Percentiles rank a stretch among this genome's conserved stretches.
phyloP scores from a whole-genome alignment of 805 yeast species.

The Nakazawaea holstii region DNA sequence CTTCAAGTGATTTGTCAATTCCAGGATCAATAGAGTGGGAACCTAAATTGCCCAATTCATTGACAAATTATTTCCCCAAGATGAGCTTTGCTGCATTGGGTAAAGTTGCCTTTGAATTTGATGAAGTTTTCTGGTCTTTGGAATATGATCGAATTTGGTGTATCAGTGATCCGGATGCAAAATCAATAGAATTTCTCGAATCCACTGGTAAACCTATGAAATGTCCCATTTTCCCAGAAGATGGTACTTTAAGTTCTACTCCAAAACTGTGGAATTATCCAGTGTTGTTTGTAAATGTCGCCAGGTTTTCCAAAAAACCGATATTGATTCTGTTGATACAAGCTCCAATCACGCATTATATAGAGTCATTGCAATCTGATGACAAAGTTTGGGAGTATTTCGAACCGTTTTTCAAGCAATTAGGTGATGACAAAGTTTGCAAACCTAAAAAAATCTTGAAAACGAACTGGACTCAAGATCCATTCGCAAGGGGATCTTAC shows the following conservation, averaged over 20 bases:
- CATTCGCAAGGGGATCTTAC: conserved; percentile 67
- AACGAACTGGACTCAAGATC: conserved; percentile 70
- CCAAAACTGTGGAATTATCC: conserved; percentile 49
- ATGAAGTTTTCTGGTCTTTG: conserved; percentile 46
- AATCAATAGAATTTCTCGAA: conserved; percentile 8
- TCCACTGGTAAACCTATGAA: background rate
- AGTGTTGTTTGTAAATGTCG: conserved; percentile 43
- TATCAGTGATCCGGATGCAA: conserved; percentile 26
- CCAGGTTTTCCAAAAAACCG: conserved; percentile 34
- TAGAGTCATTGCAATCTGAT: conserved; percentile 27
- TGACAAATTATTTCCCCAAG: conserved; percentile 31
- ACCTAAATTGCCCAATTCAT: conserved; percentile 10
- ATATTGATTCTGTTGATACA: conserved; percentile 54
- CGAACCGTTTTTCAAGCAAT: conserved; percentile 27
- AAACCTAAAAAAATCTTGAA: conserved; percentile 32
- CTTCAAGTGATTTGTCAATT: conserved; percentile 21
- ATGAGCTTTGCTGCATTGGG: conserved; percentile 55
- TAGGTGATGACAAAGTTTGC: background rate
- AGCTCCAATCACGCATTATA: conserved; percentile 55
- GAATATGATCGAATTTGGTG: conserved; percentile 36
- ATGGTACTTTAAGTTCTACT: background rate
- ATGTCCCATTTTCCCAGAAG: background rate
- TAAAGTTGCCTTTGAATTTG: conserved; percentile 57
- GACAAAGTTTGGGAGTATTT: conserved; percentile 44
- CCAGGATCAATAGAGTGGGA: conserved; percentile 9